phyloP scores from a whole-genome alignment of 768 basidiomycete species.

The Collybiopsis luxurians region DNA sequence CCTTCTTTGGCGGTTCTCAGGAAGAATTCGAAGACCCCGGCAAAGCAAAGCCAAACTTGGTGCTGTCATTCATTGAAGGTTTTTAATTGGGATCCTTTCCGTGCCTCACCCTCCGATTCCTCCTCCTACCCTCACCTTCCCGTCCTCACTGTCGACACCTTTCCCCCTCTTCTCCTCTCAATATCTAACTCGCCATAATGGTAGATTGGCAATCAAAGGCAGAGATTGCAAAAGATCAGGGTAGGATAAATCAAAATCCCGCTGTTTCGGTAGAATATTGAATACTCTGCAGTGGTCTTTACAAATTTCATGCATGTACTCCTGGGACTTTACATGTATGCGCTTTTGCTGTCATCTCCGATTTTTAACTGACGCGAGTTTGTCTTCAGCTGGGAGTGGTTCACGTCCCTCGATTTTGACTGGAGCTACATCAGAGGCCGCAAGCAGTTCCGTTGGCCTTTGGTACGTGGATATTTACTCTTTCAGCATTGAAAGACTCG shows the following conservation, averaged over 20 bases:
- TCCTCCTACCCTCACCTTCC: background rate
- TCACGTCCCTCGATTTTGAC: conserved; percentile 61
- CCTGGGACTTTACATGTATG: conserved; percentile 60
- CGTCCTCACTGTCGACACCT: conserved; percentile 6
- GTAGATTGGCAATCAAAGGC: background rate
- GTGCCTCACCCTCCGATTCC: no score
- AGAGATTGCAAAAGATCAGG: conserved; percentile 5
- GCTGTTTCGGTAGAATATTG: no score
- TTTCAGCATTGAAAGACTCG: background rate
- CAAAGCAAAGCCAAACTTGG: no score
- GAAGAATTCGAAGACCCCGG: conserved; percentile 1
- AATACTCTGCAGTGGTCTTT: conserved; percentile 28
- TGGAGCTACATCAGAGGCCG: conserved; percentile 58
- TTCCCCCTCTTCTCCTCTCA: background rate
- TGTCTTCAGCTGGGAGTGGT: conserved; percentile 60
- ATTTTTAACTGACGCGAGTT: no score
- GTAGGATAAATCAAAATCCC: background rate
- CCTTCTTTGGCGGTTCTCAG: conserved; percentile 5
- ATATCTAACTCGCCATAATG: background rate
- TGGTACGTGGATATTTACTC: conserved; percentile 39
- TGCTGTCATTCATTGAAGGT: no score
- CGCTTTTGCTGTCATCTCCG: conserved; percentile 6
- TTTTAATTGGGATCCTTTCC: no score
- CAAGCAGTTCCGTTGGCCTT: conserved; percentile 62
- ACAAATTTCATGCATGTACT: conserved; percentile 59